Evolutionary conservation across 345 rosid genomes (phyloP), one percentile per base, ranked within the genome.

Genomic region (Zanthoxylum bungeanum): DNA sequence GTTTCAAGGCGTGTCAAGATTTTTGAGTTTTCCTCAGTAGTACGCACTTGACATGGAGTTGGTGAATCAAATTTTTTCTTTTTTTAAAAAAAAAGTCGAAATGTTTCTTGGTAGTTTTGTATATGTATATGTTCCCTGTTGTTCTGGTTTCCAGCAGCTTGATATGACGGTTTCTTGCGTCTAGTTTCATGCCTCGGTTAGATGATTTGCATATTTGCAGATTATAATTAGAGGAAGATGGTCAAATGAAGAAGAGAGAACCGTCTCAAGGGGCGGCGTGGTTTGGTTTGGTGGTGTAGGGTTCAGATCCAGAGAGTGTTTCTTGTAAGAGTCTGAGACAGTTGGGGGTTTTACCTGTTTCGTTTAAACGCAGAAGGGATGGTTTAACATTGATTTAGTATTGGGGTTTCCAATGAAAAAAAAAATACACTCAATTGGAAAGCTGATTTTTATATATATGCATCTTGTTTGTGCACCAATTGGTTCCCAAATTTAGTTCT

Each of bases 11-110:
- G 83, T 56, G 74, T 88, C 47, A 83, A 88, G 77, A 83, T 86
- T 69, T 88, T 84, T 42, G 88, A 86, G 73, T 83, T 86, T 60
- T 83, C 89, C 39, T 59, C 79, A 16, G 93, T 88, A 77, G n/a
- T n/a, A n/a, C 82, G 87, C 60, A 56, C 34, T 46, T 19, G 42
- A 60, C 36, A 6, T 28, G 30, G 17, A 60, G 50, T 57, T 70
- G 60, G 25, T n/a, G 42, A 67, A 59, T 59, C 60, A 49, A 61
- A 30, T 47, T 25, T 30, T 4, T 28, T n/a, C n/a, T n/a, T n/a
- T n/a, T n/a, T n/a, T n/a, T n/a, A n/a, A 19, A 31, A 64, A 65
- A 7, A 5, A 4, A 7, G 47, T 69, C 27, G 30, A 11, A 39
- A 14, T n/a, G 3, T 4, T 44, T 44, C 61, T 47, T 66, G 14